Base-by-base conservation (phyloP, 2,329 filamentous ascomycete genomes). In the Fusarium kyushuense region DNA sequence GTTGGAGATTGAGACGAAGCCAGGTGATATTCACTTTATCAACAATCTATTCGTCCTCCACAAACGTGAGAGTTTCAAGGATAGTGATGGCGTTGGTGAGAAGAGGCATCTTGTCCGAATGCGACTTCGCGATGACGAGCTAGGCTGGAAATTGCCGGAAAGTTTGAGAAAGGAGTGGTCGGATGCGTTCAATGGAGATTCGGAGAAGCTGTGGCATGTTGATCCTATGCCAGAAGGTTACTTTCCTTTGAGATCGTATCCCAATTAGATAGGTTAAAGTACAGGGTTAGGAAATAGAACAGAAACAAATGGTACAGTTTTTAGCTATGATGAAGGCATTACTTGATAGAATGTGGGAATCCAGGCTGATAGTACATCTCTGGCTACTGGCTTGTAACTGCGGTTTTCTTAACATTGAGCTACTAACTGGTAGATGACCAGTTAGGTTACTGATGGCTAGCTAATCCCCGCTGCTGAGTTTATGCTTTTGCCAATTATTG, bases 11-110 rank as follows among this genome's bases (percentile, higher is more conserved):
- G 75, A 78, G 58, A 88, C 85, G 0, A 79, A 82, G 59, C 79
- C 85, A 0, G 87, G 87, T 23, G 87, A 89, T 71, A 84, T 90
- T 63, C 86, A 88, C 71, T 89, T 89, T 74, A 85, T 89, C 78
- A 90, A 90, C 79, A 90, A 90, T 75, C 79, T 89, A 38, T 81
- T 85, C 6, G 74, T 90, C 16, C 78, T 90, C 17, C 88, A 90
- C 72, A 82, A 86, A 32, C 84, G 87, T 3, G 45, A 56, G 13
- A 25, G 19, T 21, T 56, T 56, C 2, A 14, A 8, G 53, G 11
- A 56, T 9, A 9, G 25, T 5, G 42, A 38, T 13, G 9, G 8
- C 0, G 5, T 21, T 19, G 25, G 14, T 0, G 32, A 36, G 5
- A 16, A 11, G 11, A 81, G 87, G 21, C 86, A 89, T 62, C 76